phyloP scores from a whole-genome alignment of 441 rosid species.

The Euphorbia celastroides region DNA sequence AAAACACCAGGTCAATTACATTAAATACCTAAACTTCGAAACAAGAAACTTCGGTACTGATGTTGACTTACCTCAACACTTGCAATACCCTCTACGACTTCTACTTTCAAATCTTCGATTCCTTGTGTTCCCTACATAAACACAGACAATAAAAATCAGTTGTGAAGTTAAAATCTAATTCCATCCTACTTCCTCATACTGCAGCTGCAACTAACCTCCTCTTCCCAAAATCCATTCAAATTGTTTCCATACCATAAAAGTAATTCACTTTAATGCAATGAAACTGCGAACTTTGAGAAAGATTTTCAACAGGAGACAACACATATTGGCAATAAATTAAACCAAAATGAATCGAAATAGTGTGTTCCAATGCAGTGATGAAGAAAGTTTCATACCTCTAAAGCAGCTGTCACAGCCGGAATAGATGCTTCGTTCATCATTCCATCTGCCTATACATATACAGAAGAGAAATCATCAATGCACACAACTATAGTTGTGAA shows the following conservation, averaged over 20 bases:
- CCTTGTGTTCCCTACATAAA: conserved; percentile 53
- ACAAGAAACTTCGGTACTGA: too few relatives aligned
- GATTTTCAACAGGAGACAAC: neutral
- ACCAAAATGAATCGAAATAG: too few relatives aligned
- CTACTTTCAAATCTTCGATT: conserved; percentile 59
- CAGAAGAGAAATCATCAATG: conserved; percentile 13
- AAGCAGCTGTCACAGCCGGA: conserved; percentile 58
- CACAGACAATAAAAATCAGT: conserved; percentile 6
- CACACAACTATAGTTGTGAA: too few relatives aligned
- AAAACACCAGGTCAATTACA: neutral
- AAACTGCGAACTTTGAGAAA: neutral
- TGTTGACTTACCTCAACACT: conserved; percentile 58
- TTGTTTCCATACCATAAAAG: neutral
- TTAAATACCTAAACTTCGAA: too few relatives aligned
- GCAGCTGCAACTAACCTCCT: neutral
- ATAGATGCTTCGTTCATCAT: conserved; percentile 66
- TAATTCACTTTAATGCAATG: neutral
- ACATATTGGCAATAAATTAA: neutral
- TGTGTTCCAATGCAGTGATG: too few relatives aligned
- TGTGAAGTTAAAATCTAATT: neutral
- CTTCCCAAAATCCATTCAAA: neutral
- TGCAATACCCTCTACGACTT: conserved; percentile 75
- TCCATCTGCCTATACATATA: conserved; percentile 74
- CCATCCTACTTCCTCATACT: neutral
- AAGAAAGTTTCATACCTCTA: conserved; percentile 47